These are phyloP conservation scores for Russula virescens DNA, from an alignment of 768 basidiomycete species.

Conservation along the genomic window DNA sequence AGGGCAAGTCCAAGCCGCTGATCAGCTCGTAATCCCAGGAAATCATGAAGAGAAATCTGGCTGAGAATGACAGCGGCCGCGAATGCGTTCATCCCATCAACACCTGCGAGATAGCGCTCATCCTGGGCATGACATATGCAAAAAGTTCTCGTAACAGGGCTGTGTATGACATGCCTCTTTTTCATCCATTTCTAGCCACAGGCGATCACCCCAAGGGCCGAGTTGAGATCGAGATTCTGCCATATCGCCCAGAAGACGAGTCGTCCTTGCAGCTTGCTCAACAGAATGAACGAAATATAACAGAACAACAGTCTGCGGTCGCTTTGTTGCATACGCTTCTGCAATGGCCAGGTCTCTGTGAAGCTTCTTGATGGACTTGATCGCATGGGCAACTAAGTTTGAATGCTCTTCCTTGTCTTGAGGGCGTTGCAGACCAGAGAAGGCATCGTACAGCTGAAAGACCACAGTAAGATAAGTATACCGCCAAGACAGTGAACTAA, in stretches of 20 bases:
- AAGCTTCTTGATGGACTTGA: conserved; percentile 67
- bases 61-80: conserved; percentile 60
- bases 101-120: conserved; percentile 50
- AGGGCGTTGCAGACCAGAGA: conserved; percentile 50
- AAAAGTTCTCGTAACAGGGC: background rate
- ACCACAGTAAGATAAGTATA: conserved; percentile 52
- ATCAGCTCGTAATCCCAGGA: conserved; percentile 35
- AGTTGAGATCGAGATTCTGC: conserved; percentile 41
- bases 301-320: conserved; percentile 37
- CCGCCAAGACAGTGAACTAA: conserved; percentile 58
- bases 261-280: conserved; percentile 49
- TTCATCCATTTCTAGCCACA: conserved; percentile 49
- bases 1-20: conserved; percentile 14
- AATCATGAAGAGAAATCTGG: conserved; percentile 46
- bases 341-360: conserved; percentile 55
- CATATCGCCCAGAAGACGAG: conserved; percentile 53
- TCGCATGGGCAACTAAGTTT: conserved; percentile 29
- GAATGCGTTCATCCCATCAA: conserved; percentile 64
- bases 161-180: conserved; percentile 38
- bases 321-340: conserved; percentile 52
- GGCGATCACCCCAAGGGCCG: conserved; percentile 47
- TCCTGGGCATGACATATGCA: conserved; percentile 38
- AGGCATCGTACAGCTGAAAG: conserved; percentile 36
- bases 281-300: conserved; percentile 61
- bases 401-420: background rate